Conservation (phyloP, 2,329 filamentous ascomycete genomes). For the Ceratocystis cubensis region DNA sequence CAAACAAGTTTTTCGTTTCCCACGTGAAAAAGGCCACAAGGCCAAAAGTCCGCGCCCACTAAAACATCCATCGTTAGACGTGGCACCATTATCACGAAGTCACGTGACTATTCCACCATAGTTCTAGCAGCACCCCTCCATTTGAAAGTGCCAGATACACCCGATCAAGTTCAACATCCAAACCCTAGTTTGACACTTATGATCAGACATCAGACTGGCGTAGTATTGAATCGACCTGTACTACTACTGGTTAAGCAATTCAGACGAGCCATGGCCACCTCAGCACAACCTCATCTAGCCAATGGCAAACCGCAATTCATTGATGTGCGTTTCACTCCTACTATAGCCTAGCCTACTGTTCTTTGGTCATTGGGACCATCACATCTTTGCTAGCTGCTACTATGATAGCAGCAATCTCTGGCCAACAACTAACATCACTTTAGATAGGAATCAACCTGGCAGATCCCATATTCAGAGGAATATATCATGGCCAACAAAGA, state of each 20-base stretch:
- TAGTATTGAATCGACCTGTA: neutral
- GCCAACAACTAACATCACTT: constrained; percentile 5
- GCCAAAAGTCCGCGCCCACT: neutral
- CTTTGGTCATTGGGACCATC: too few relatives aligned
- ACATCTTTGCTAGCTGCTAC: too few relatives aligned
- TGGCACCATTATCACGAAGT: neutral
- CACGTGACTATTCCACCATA: constrained; percentile 7
- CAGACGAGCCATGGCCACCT: neutral
- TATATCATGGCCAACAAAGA: constrained; percentile 65
- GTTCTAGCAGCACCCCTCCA: too few relatives aligned
- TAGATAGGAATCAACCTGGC: constrained; percentile 91
- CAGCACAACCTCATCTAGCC: constrained; percentile 10
- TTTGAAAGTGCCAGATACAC: neutral
- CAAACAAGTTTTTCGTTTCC: neutral
- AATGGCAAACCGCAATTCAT: constrained; percentile 40
- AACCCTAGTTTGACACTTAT: neutral
- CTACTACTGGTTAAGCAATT: neutral
- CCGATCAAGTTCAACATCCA: neutral
- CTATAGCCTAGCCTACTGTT: too few relatives aligned
- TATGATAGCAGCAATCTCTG: neutral
- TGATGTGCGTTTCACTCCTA: constrained; percentile 38
- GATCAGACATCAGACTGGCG: neutral
- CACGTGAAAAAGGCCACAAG: too few relatives aligned
- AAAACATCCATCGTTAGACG: neutral
- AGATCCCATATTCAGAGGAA: constrained; percentile 76